These are phyloP conservation scores for Westerdykella ornata DNA, from an alignment of 2,329 filamentous ascomycete species.

Conservation along the genomic window DNA sequence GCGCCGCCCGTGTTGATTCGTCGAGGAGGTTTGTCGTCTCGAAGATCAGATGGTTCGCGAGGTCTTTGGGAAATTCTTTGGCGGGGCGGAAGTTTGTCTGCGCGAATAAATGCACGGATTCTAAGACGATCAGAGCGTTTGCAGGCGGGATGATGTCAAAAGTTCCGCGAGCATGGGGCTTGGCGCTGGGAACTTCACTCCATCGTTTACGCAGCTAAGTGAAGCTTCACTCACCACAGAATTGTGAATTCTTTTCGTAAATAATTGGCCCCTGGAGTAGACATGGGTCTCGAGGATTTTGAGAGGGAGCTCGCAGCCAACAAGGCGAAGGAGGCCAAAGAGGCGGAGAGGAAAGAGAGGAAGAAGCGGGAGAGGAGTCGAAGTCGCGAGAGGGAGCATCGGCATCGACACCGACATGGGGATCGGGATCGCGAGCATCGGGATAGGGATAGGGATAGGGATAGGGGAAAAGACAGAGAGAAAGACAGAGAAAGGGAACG, in stretches of 20 bases:
- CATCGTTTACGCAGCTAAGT: slow-evolving; percentile 1
- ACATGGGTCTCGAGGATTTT: slow-evolving; percentile 63
- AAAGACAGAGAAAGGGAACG: slow-evolving; percentile 12
- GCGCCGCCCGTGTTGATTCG: slow-evolving; percentile 4
- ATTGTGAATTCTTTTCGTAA: not conserved
- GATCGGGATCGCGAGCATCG: slow-evolving; percentile 11
- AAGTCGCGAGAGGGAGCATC: slow-evolving; percentile 28
- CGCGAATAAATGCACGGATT: slow-evolving; percentile 2
- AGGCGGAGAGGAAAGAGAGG: slow-evolving; percentile 16
- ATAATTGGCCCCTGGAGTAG: slow-evolving; percentile 4
- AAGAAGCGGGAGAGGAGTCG: slow-evolving; percentile 44
- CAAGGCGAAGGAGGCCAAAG: slow-evolving; percentile 45
- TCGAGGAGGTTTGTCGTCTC: not conserved
- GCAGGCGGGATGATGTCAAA: slow-evolving; percentile 20
- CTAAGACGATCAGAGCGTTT: slow-evolving; percentile 1
- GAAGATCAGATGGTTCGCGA: no score
- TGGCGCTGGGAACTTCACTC: slow-evolving; percentile 1
- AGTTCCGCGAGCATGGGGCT: slow-evolving; percentile 14
- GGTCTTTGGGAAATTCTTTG: slow-evolving; percentile 26
- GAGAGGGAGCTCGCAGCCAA: slow-evolving; percentile 67
- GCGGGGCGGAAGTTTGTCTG: slow-evolving; percentile 14
- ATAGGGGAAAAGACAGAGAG: no score
- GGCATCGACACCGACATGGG: slow-evolving; percentile 20
- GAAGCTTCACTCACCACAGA: not conserved
- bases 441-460: not conserved